Conservation (phyloP, 2,329 filamentous ascomycete species). For the Neodidymelliopsis sp. region DNA sequence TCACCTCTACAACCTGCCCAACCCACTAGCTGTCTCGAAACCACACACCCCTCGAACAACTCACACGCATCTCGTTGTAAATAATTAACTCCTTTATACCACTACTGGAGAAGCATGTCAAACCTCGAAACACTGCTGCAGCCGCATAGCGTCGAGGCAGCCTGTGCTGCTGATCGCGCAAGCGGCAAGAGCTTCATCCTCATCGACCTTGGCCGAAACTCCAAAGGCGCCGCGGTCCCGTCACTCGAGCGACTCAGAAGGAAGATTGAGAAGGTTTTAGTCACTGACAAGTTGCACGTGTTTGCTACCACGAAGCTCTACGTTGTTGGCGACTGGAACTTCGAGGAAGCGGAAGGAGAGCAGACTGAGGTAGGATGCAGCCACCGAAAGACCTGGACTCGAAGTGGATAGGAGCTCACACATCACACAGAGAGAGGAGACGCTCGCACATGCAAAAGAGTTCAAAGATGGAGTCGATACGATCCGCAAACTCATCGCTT, state of each 20-base stretch:
- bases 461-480: conserved; percentile 26
- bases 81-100: not conserved
- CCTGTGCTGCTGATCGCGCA: conserved; percentile 18
- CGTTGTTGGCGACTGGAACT: conserved; percentile 35
- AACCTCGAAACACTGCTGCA: conserved; percentile 19
- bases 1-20: not conserved
- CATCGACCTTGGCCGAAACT: conserved; percentile 28
- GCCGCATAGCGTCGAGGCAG: conserved; percentile 23
- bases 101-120: conserved; percentile 14
- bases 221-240: conserved; percentile 6
- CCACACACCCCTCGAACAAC: not conserved
- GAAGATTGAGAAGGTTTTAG: conserved; percentile 14
- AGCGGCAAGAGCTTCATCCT: conserved; percentile 19
- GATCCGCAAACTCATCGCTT: conserved; percentile 28
- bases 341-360: not conserved
- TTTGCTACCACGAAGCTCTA: conserved; percentile 32
- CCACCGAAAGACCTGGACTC: not conserved
- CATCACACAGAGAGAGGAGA: conserved; percentile 3
- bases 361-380: not conserved
- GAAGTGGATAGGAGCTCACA: not conserved
- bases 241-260: conserved; percentile 22
- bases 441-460: conserved; percentile 15
- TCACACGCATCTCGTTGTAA: not conserved
- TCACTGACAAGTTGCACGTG: not conserved
- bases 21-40: not conserved